Percentiles rank a stretch among this genome's conserved stretches.
Evolutionary conservation across 2,329 filamentous ascomycete species (phyloP).

Genomic region (Colletotrichum magnum): DNA sequence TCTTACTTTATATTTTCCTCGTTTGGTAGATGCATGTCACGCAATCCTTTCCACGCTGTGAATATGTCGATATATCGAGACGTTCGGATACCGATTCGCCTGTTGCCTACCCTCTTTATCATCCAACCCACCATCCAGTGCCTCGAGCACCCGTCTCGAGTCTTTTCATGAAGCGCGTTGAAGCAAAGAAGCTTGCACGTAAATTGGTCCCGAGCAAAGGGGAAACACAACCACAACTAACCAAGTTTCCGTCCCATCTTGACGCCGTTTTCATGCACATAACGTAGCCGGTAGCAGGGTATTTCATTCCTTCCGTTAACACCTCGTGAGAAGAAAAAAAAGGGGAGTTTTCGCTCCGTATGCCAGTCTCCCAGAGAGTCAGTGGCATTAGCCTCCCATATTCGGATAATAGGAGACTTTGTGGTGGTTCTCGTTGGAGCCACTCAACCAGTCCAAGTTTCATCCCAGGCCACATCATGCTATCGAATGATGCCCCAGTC

Average conservation of each 20-base stretch:
- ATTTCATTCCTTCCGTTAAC: constrained; percentile 28
- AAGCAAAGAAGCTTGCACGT: constrained; percentile 1
- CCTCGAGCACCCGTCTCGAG: neutral
- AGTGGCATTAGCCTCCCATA: constrained; percentile 5
- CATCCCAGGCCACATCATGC: neutral
- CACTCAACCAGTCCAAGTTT: neutral
- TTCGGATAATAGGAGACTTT: constrained; percentile 17
- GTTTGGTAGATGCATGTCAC: neutral
- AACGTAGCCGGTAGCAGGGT: constrained; percentile 36
- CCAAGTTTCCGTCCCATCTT: constrained; percentile 7
- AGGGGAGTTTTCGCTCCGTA: constrained; percentile 23
- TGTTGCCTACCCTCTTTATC: neutral
- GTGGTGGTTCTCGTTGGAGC: neutral
- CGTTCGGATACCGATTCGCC: constrained; percentile 6
- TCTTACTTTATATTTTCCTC: too few species aligned
- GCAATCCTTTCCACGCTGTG: constrained; percentile 1
- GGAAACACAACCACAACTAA: neutral
- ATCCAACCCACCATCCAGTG: neutral
- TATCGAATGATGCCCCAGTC: constrained; percentile 89
- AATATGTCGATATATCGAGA: constrained; percentile 27
- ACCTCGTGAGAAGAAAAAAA: constrained; percentile 23
- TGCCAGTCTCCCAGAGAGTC: neutral
- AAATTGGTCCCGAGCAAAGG: constrained; percentile 4
- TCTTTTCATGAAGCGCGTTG: neutral
- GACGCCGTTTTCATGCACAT: constrained; percentile 40